phyloP scores from a whole-genome alignment of 495 filamentous ascomycete species.

The Talaromyces nanjingensis region DNA sequence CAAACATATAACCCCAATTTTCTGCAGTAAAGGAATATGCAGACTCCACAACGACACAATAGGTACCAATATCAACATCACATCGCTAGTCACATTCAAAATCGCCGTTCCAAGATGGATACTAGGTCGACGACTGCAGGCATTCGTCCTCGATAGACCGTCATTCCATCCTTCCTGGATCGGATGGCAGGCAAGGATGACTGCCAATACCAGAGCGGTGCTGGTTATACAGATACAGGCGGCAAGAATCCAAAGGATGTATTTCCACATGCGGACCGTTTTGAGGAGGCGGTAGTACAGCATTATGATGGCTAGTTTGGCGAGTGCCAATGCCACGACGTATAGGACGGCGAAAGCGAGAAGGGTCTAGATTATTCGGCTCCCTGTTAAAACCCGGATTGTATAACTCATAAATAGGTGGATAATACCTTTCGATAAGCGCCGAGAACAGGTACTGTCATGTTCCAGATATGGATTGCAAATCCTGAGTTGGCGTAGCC shows the following conservation, averaged over 20 bases:
- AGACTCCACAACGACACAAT: background rate
- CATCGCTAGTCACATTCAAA: background rate
- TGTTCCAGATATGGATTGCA: background rate
- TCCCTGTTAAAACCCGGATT: too few species aligned
- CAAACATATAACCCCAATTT: background rate
- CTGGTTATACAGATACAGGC: background rate
- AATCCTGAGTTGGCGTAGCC: background rate
- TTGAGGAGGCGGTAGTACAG: background rate
- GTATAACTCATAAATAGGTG: too few species aligned
- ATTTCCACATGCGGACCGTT: background rate
- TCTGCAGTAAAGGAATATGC: background rate
- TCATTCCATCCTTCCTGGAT: background rate
- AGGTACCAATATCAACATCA: background rate
- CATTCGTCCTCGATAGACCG: background rate
- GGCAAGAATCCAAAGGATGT: background rate
- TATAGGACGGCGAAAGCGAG: background rate
- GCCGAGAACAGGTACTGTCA: background rate
- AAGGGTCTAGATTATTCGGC: background rate
- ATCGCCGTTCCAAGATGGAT: background rate
- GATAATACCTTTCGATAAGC: background rate
- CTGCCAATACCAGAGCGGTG: background rate
- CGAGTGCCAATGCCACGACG: background rate
- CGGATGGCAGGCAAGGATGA: background rate
- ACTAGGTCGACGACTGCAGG: background rate
- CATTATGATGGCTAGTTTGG: background rate